Evolutionary conservation across 2,329 filamentous ascomycete genomes (phyloP).

Genomic region (Trichoderma cornu-damae): DNA sequence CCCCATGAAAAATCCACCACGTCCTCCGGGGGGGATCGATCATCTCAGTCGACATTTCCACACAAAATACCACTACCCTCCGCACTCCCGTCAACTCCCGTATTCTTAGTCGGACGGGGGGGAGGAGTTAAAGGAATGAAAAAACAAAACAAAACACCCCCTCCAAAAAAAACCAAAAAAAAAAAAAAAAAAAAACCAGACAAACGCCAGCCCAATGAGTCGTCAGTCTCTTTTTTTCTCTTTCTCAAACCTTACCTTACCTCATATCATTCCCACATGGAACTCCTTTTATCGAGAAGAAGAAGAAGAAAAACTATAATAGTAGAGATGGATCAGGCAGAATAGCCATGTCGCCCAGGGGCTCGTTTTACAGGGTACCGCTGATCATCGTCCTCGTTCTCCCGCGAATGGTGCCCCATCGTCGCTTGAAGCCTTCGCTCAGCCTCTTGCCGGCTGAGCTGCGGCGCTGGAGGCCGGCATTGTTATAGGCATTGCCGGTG

Average conservation of each 20-base stretch:
- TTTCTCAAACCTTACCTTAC: background rate
- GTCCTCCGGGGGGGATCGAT: too few relatives aligned
- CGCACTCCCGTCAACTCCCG: too few relatives aligned
- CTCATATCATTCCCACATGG: background rate
- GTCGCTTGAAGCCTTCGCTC: slow-evolving; percentile 48
- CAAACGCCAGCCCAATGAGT: too few relatives aligned
- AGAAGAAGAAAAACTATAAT: background rate
- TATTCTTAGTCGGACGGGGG: too few relatives aligned
- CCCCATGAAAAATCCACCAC: too few relatives aligned
- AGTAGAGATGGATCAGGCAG: too few relatives aligned
- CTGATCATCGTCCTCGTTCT: slow-evolving; percentile 25
- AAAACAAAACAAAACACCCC: too few relatives aligned
- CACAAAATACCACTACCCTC: too few relatives aligned
- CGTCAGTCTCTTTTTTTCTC: too few relatives aligned
- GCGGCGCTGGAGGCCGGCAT: slow-evolving; percentile 31
- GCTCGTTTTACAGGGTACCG: background rate
- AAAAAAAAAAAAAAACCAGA: too few relatives aligned
- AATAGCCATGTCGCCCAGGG: background rate
- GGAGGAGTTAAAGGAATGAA: too few relatives aligned
- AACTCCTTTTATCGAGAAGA: background rate
- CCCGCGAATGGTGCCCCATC: slow-evolving; percentile 49
- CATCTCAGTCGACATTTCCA: too few relatives aligned
- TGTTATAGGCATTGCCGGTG: slow-evolving; percentile 4
- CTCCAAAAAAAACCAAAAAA: background rate
- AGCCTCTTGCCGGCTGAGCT: slow-evolving; percentile 42